Conservation (phyloP, 2,329 filamentous ascomycete species). For the Colletotrichum cereale region DNA sequence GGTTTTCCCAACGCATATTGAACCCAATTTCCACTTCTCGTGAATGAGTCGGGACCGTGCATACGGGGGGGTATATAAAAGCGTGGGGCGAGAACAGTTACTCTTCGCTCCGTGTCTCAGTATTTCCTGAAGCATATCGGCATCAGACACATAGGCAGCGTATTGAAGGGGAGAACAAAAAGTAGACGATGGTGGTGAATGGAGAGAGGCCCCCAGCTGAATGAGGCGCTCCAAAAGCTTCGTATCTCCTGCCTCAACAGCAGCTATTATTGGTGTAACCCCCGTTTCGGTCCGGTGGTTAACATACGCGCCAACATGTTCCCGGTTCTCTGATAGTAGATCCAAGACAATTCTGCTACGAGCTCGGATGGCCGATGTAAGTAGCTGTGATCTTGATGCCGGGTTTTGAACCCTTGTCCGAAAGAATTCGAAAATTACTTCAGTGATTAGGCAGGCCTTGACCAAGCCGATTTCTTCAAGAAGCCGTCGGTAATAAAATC, state of each 20-base stretch:
- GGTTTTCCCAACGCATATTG: neutral
- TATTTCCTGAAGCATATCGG: neutral
- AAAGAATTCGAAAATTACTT: neutral
- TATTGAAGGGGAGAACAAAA: neutral
- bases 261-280: neutral
- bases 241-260: neutral
- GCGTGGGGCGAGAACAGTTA: neutral
- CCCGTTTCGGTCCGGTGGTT: fast-evolving
- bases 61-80: too few species aligned
- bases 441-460: neutral
- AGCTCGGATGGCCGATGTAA: neutral
- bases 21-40: too few species aligned
- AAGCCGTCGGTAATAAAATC: too few species aligned
- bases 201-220: neutral
- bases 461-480: fast-evolving
- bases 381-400: neutral
- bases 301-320: neutral
- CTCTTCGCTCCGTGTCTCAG: neutral
- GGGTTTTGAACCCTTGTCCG: neutral
- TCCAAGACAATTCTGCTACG: neutral
- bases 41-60: too few species aligned
- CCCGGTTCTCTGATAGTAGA: neutral
- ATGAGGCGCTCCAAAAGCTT: neutral
- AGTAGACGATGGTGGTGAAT: neutral
- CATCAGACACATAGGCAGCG: neutral